phyloP scores from a whole-genome alignment of 139 green algal genomes.

The Chlorella sp. region DNA sequence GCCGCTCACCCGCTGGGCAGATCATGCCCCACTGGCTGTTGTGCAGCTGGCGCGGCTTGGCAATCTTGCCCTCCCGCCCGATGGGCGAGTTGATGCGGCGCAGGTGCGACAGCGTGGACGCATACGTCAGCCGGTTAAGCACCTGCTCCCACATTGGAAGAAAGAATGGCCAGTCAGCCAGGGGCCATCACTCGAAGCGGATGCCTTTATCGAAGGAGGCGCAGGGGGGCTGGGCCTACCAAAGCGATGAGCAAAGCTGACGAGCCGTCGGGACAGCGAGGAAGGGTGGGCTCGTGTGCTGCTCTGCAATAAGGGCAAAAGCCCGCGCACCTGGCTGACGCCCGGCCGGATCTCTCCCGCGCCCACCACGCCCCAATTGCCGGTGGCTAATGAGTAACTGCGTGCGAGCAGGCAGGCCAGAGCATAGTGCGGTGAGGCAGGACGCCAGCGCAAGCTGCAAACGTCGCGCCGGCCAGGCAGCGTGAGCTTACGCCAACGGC shows the following conservation, averaged over 20 bases:
- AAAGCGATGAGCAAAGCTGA: no score
- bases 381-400: conserved; percentile 96
- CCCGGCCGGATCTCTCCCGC: conserved; percentile 82
- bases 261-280: no score
- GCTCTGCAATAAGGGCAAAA: no score
- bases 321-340: conserved; percentile 77
- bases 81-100: conserved; percentile 98
- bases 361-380: conserved; percentile 96
- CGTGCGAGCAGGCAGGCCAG: neutral
- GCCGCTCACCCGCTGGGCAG: conserved; percentile 70
- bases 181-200: no score
- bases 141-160: conserved; percentile 70
- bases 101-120: conserved; percentile 95
- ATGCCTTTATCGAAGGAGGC: no score
- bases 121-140: conserved; percentile 96
- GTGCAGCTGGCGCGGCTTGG: conserved; percentile 99
- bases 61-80: conserved; percentile 91
- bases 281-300: no score
- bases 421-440: neutral
- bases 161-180: no score
- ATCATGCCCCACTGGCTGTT: conserved; percentile 99
- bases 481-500: no score
- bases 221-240: no score
- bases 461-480: no score
- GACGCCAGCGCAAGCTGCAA: no score